A percentile compares a stretch with the other conserved stretches of the same genome.
Evolutionary conservation across 495 filamentous ascomycete species (phyloP).

Genomic region (Podospora sp.): DNA sequence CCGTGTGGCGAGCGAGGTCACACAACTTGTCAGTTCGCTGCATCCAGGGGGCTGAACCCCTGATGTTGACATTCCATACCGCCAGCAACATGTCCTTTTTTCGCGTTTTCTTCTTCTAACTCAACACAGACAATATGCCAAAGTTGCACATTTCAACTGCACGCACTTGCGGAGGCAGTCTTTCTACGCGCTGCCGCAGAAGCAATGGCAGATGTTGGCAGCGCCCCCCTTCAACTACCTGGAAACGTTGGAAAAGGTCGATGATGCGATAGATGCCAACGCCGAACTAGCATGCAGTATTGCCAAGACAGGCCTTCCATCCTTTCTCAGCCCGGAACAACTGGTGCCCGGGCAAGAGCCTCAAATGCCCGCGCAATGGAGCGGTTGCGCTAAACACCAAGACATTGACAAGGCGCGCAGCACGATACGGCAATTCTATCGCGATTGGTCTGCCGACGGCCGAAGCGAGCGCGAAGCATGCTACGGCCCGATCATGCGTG

Average conservation of each 20-base stretch:
- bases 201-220: constrained; percentile 79
- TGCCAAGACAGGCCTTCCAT: constrained; percentile 62
- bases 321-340: constrained; percentile 57
- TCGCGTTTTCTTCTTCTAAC: constrained; percentile 7
- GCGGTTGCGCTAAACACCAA: constrained; percentile 60
- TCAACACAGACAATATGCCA: constrained; percentile 72
- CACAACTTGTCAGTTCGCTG: not conserved
- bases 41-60: not conserved
- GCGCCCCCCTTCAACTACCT: constrained; percentile 80
- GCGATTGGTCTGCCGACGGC: constrained; percentile 90
- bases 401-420: constrained; percentile 90
- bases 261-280: constrained; percentile 87
- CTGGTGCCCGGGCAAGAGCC: constrained; percentile 25
- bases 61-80: not conserved
- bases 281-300: constrained; percentile 81
- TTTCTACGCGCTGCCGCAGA: constrained; percentile 86
- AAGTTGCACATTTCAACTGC: constrained; percentile 77
- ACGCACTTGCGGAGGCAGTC: constrained; percentile 86
- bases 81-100: not conserved
- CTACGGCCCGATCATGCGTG: constrained; percentile 70
- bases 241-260: constrained; percentile 72
- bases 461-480: constrained; percentile 69
- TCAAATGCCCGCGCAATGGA: constrained; percentile 57
- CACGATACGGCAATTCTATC: constrained; percentile 89
- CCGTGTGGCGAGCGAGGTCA: not conserved